Percentiles rank a stretch among this genome's conserved stretches.
Evolutionary conservation across 495 filamentous ascomycete genomes (phyloP).

Genomic region (Cercophora scortea): DNA sequence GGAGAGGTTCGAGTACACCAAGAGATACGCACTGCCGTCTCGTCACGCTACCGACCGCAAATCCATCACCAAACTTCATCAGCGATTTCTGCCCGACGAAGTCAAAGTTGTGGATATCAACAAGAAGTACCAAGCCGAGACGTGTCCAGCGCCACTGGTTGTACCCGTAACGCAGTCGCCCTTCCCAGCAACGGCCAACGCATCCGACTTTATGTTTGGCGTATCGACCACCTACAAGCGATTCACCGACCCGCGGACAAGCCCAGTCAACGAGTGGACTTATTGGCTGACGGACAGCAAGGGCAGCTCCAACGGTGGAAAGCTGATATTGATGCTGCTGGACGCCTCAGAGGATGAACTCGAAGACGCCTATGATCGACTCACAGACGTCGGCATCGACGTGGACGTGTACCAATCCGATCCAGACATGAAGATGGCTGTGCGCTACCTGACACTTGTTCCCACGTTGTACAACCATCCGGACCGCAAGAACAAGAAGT

Average conservation of each 20-base stretch:
- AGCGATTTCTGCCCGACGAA: slow-evolving; percentile 34
- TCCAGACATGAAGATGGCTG: slow-evolving; percentile 48
- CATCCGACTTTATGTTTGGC: slow-evolving; percentile 48
- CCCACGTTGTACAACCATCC: slow-evolving; percentile 47
- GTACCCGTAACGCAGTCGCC: slow-evolving; percentile 39
- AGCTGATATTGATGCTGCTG: slow-evolving; percentile 35
- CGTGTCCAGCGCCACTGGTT: slow-evolving; percentile 39
- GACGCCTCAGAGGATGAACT: slow-evolving; percentile 36
- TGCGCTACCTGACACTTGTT: slow-evolving; percentile 43
- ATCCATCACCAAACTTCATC: slow-evolving; percentile 37
- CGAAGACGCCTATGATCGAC: slow-evolving; percentile 26
- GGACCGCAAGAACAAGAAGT: slow-evolving; percentile 47
- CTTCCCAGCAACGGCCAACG: slow-evolving; percentile 36
- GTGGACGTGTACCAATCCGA: slow-evolving; percentile 53
- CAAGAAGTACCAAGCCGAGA: slow-evolving; percentile 29
- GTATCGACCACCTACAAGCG: slow-evolving; percentile 52
- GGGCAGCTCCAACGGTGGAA: slow-evolving; percentile 32
- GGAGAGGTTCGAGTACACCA: slow-evolving; percentile 42
- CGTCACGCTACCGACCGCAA: slow-evolving; percentile 35
- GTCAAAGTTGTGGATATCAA: slow-evolving; percentile 38
- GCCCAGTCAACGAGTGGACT: slow-evolving; percentile 42
- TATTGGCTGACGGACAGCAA: slow-evolving; percentile 49
- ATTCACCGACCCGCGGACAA: slow-evolving; percentile 45
- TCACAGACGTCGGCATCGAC: slow-evolving; percentile 49
- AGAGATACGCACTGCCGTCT: slow-evolving; percentile 40